These are phyloP conservation scores for Cutaneotrichosporon cutaneum DNA, from an alignment of 1,284 basidiomycete genomes.

Conservation along the genomic window DNA sequence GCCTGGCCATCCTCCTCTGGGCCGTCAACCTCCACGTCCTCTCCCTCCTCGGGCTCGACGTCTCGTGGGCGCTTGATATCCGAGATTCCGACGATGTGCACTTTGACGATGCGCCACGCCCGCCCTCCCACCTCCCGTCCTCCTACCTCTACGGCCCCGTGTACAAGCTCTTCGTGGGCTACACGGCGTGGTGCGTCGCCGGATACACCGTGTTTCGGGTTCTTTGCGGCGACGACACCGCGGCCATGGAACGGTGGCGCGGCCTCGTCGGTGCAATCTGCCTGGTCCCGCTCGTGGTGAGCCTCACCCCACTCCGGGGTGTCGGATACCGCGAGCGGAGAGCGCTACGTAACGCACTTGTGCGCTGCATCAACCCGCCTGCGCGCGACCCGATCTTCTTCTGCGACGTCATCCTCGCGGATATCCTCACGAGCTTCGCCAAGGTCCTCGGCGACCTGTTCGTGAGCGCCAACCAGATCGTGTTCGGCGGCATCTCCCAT, in stretches of 20 bases:
- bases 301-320: conserved; percentile 67
- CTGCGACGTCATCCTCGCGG: conserved; percentile 88
- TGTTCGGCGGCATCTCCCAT: conserved; percentile 64
- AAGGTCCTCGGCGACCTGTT: conserved; percentile 95
- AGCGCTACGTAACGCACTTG: conserved; percentile 68
- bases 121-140: conserved; percentile 11
- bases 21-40: conserved; percentile 84
- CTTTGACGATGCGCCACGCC: neutral
- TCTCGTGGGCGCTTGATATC: conserved; percentile 60
- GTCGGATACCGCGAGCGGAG: conserved; percentile 68
- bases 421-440: conserved; percentile 93
- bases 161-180: conserved; percentile 66
- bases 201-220: conserved; percentile 68
- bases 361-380: conserved; percentile 70
- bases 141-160: conserved; percentile 59
- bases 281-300: conserved; percentile 60
- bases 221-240: conserved; percentile 60
- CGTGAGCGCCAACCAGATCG: conserved; percentile 78
- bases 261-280: conserved; percentile 69
- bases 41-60: conserved; percentile 70
- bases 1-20: conserved; percentile 72
- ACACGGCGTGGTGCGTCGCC: conserved; percentile 60
- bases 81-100: conserved; percentile 32
- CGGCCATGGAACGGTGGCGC: conserved; percentile 69
- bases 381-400: conserved; percentile 70